Conservation (phyloP, 805 yeast genomes). For the Kuraishia piskuri region DNA sequence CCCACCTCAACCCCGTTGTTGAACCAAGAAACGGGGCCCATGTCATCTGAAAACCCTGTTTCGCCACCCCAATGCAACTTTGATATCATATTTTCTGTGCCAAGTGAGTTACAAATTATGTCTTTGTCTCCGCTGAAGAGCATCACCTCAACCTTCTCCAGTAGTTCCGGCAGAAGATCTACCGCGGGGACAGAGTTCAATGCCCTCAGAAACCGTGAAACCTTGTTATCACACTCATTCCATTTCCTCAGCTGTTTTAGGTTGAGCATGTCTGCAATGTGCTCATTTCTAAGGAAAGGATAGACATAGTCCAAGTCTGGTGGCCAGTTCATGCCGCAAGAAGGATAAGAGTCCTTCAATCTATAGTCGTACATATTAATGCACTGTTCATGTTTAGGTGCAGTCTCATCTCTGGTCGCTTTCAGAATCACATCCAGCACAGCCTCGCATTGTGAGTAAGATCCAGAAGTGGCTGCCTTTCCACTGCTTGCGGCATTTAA, state of each 20-base stretch:
- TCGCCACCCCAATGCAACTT: constrained; percentile 58
- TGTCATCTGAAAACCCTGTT: constrained; percentile 38
- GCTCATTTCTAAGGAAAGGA: constrained; percentile 37
- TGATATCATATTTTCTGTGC: constrained; percentile 60
- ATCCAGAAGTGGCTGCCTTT: constrained; percentile 14
- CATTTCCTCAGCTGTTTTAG: constrained; percentile 36
- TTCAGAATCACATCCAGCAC: constrained; percentile 31
- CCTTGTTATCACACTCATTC: constrained; percentile 71
- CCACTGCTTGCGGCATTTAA: constrained; percentile 15
- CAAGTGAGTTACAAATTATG: constrained; percentile 75
- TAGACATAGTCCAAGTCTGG: constrained; percentile 40
- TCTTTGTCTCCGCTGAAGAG: constrained; percentile 82
- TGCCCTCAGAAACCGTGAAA: constrained; percentile 43
- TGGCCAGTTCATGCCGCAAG: constrained; percentile 95
- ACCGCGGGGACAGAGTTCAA: constrained; percentile 50
- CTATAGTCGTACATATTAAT: constrained; percentile 78
- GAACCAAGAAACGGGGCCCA: constrained; percentile 28
- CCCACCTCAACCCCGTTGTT: constrained; percentile 32
- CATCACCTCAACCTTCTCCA: constrained; percentile 52
- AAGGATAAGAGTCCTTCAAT: constrained; percentile 63
- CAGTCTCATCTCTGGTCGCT: constrained; percentile 17
- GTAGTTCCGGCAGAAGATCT: constrained; percentile 54
- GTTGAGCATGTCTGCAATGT: constrained; percentile 45
- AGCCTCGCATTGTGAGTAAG: constrained; percentile 25
- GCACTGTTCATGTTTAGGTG: constrained; percentile 42